phyloP scores from a whole-genome alignment of 257 asterid species.

The Lycium ferocissimum region DNA sequence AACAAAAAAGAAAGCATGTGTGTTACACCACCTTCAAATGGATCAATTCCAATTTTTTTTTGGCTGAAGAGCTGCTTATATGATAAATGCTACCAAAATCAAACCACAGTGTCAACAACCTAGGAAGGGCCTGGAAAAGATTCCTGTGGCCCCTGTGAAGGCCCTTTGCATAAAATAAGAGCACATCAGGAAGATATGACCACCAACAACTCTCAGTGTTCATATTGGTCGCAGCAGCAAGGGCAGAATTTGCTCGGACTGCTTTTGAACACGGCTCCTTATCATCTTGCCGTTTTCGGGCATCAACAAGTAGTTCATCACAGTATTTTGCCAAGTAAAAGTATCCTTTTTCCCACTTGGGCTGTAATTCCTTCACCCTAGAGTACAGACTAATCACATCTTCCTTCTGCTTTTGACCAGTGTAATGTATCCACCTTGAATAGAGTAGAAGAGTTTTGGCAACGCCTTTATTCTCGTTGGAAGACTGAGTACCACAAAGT shows the following conservation, averaged over 20 bases:
- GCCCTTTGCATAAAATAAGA: conserved; percentile 88
- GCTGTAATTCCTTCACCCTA: conserved; percentile 91
- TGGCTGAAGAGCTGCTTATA: conserved; percentile 60
- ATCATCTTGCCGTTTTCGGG: conserved; percentile 92
- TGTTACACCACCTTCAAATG: conserved; percentile 65
- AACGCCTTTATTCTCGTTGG: conserved; percentile 64
- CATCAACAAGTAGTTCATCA: conserved; percentile 95
- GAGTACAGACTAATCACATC: conserved; percentile 87
- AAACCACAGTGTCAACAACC: conserved; percentile 93
- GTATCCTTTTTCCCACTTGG: conserved; percentile 96
- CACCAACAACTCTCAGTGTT: conserved; percentile 85
- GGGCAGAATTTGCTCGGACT: conserved; percentile 53
- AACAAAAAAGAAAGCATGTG: not conserved
- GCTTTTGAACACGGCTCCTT: conserved; percentile 60
- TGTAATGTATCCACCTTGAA: conserved; percentile 94
- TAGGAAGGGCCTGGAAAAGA: conserved; percentile 97
- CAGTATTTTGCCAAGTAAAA: conserved; percentile 94
- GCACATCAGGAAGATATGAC: conserved; percentile 86
- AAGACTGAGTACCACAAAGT: conserved; percentile 59
- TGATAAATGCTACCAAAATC: conserved; percentile 80
- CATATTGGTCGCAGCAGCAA: conserved; percentile 53
- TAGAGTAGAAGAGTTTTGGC: conserved; percentile 95
- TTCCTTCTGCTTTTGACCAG: conserved; percentile 97
- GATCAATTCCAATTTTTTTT: conserved; percentile 68
- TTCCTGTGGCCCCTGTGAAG: conserved; percentile 94